phyloP scores from a whole-genome alignment of 352 stramenopile species.

The Phytophthora ramorum region DNA sequence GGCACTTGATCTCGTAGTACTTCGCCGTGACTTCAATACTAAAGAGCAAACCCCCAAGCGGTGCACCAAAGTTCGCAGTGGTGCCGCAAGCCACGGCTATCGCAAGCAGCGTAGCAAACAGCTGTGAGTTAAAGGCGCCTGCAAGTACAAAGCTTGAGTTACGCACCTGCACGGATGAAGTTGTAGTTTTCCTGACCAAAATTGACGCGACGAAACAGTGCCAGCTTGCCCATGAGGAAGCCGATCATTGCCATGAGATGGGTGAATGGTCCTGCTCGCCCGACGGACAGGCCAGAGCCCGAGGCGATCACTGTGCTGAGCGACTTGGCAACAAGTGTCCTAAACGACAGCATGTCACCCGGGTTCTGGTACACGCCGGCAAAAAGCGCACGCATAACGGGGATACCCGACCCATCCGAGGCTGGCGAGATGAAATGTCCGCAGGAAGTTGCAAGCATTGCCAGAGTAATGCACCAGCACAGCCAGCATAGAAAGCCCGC shows the following conservation, averaged over 20 bases:
- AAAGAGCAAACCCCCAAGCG: constrained; percentile 79
- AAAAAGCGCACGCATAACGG: constrained; percentile 85
- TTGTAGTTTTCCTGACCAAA: constrained; percentile 82
- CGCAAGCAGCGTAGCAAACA: not conserved
- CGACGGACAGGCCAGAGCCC: constrained; percentile 73
- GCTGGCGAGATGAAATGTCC: constrained; percentile 65
- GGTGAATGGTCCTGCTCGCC: constrained; percentile 75
- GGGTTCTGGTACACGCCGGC: constrained; percentile 84
- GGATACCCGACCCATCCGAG: constrained; percentile 82
- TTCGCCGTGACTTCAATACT: constrained; percentile 88
- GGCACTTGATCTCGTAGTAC: constrained; percentile 88
- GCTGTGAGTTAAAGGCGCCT: not conserved
- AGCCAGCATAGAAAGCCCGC: constrained; percentile 71
- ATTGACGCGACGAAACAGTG: constrained; percentile 74
- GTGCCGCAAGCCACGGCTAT: constrained; percentile 79
- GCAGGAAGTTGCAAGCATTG: constrained; percentile 65
- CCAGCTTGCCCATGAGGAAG: constrained; percentile 66
- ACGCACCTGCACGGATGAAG: constrained; percentile 70
- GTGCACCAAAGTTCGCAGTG: constrained; percentile 84
- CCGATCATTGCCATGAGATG: constrained; percentile 83
- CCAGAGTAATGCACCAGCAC: constrained; percentile 63
- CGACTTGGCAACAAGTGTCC: constrained; percentile 75
- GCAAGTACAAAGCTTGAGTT: not conserved
- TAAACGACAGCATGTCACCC: constrained; percentile 72
- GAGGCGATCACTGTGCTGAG: constrained; percentile 76